Base-by-base conservation (phyloP, 495 filamentous ascomycete species). In the Diplogelasinospora grovesii region DNA sequence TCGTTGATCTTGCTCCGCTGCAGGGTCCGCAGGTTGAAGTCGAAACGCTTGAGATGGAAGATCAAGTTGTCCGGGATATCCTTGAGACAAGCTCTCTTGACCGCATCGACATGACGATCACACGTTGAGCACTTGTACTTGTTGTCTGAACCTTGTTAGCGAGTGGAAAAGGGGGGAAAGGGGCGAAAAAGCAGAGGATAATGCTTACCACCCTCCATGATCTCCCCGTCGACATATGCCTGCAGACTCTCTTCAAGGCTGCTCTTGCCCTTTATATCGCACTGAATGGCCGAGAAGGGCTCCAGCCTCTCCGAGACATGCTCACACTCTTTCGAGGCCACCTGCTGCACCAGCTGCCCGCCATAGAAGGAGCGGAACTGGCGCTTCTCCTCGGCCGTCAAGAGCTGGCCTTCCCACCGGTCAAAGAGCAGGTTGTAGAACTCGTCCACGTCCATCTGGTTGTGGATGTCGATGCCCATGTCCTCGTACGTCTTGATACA, bases 401-500 rank as follows among this genome's bases (percentile, higher is more conserved):
- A 59, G 41, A 97, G 80, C 52, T 95, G 86, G 5, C 79, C 77
- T 56, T 99, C 93, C 77, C 86, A 88, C 22, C 87, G 75, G 52
- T 95, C 89, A 52, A 96, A 92, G 0, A 97, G 71, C 15, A 93
- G 70, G 51, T 92, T 94, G 64, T 92, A 97, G 58, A 97, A 99
- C 54, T 95, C 89, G 48, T 97, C 93, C 10, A 95, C 93, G 55
- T 99, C 92, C 86, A 97, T 96, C 56, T 97, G 93, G 27, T 85
- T 73, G 14, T 78, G 79, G 19, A 90, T 79, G 61, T 97, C 89
- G 35, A 97, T 89, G n/a, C 74, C 69, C 13, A 79, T 69, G 33
- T 88, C 83, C 20, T 94, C 89, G 49, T 92, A 90, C 0, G 85
- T 92, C 38, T 75, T 79, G 51, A 96, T 84, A 23, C 75, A 77